Base-by-base conservation (phyloP, 2,329 filamentous ascomycete species). In the Colletotrichum incanum region DNA sequence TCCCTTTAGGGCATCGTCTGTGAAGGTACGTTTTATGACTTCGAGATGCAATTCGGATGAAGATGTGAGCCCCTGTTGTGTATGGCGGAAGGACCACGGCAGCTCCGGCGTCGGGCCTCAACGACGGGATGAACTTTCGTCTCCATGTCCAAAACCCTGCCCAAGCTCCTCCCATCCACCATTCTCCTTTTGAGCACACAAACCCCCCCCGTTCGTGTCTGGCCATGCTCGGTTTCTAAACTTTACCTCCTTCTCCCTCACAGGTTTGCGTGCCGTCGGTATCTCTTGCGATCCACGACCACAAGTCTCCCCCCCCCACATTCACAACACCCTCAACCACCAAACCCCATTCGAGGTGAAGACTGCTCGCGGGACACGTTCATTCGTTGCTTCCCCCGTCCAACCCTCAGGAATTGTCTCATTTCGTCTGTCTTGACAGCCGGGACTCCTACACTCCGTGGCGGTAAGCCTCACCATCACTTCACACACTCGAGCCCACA, bases 321-420 rank as follows among this genome's bases (percentile, higher is more conserved):
- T 81, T 84, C 81, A 79, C 37, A 26, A 54, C 31, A 14, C 47
- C 37, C 47, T 45, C 34, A 54, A 56, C 55, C 65, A 54, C 41
- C 47, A 67, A 62, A 54, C 23, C 23, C 65, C 31, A 56, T 58
- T 50, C 31, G 28, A 68, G 79, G 78, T 80, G 80, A 84, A 82
- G 80, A 82, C 83, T 83, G 80, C 79, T 79, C 79, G 86, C 88
- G 86, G 89, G 88, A 90, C 87, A 89, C 88, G 88, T 90, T 90
- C 87, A 84, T 87, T 90, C 89, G 88, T 89, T 87, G 84, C 86
- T 90, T 86, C 88, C 86, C 86, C 85, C 79, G 80, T 64, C 52
- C 69, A 68, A 79, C 80, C 81, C 80, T 84, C 81, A 84, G 84
- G 83, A 84, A 85, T 84, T 85, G 80, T 84, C 82, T 84, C 84